These are phyloP conservation scores for Colletotrichum shisoi DNA, from an alignment of 2,329 filamentous ascomycete genomes.

Conservation along the genomic window DNA sequence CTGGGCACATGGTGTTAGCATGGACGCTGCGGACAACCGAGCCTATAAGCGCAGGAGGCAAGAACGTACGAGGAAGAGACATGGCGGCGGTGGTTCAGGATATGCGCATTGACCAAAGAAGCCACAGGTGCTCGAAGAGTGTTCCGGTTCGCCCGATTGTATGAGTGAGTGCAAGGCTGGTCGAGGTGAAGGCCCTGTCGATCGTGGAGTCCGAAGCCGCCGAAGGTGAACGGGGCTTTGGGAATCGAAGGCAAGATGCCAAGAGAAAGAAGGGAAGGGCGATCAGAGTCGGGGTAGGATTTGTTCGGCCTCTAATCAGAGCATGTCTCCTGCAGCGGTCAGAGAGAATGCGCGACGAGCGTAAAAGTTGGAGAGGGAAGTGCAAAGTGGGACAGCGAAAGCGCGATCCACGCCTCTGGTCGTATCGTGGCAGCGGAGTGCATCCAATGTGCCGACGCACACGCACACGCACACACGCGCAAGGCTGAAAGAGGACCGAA, in stretches of 20 bases:
- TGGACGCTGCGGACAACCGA: too few species aligned
- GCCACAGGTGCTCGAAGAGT: neutral
- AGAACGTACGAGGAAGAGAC: conserved; percentile 36
- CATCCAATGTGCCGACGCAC: conserved; percentile 32
- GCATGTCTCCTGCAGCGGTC: conserved; percentile 27
- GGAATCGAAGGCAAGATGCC: conserved; percentile 2
- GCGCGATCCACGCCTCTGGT: conserved; percentile 34
- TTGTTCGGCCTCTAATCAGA: conserved; percentile 28
- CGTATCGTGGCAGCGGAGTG: conserved; percentile 23
- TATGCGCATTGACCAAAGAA: conserved; percentile 5
- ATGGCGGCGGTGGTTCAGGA: conserved; percentile 25
- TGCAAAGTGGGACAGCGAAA: conserved; percentile 15
- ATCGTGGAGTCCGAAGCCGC: neutral
- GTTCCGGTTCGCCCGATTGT: conserved; percentile 7
- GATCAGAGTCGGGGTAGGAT: conserved; percentile 12
- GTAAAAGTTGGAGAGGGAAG: neutral
- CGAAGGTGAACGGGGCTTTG: conserved; percentile 6
- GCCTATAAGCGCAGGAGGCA: neutral
- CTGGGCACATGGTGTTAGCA: conserved; percentile 46
- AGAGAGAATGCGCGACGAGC: conserved; percentile 8
- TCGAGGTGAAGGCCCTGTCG: neutral
- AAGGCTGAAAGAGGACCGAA: conserved; percentile 34
- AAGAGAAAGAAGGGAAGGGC: conserved; percentile 13
- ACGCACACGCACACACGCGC: conserved; percentile 15
- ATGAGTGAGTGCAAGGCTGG: conserved; percentile 2